Base-by-base conservation (phyloP, 2,329 filamentous ascomycete genomes). In the Botrytis cinerea region DNA sequence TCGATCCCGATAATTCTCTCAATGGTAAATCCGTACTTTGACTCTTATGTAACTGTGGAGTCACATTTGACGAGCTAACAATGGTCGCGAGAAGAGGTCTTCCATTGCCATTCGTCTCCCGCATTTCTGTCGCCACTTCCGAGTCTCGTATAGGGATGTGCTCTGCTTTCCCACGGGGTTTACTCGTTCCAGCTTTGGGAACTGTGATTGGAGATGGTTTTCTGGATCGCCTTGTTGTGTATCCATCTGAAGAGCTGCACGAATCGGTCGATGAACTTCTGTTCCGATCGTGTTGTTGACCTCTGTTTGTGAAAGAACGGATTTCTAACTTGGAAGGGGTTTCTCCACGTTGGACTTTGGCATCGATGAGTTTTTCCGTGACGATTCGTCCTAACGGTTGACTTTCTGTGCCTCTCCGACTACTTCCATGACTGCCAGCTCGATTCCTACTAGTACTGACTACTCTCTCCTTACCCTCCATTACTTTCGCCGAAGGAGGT, bases 401-500 rank as follows among this genome's bases (percentile, higher is more conserved):
- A 4, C 54, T 64, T 32, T 73, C 71, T 38, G 63, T 46, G 5
- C 71, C 71, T 73, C 75, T 88, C 25, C 84, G 82, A 76, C 88
- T 91, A 59, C 79, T 81, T 6, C 76, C 77, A 72, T 78, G 78
- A 63, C 80, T 81, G 32, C 75, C 77, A 8, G 80, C 88, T 35
- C 84, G 74, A 63, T 82, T 76, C 20, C 88, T 91, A 71, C 90
- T 85, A 78, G 88, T 91, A 72, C 90, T 85, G 78, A 87, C 89
- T 32, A 92, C 90, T 45, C 89, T 89, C 51, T 93, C 89, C 81
- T 95, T 96, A 77, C 94, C 95, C 76, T 92, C 92, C 95, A 98
- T 98, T 74, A 97, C 87, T 81, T 92, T 94, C 73, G 95, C 94
- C 48, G 91, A 89, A n/a, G 95, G 95, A 1, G 94, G 94, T 2